Conservation (phyloP, 352 stramenopile genomes). For the Phytophthora idaei region DNA sequence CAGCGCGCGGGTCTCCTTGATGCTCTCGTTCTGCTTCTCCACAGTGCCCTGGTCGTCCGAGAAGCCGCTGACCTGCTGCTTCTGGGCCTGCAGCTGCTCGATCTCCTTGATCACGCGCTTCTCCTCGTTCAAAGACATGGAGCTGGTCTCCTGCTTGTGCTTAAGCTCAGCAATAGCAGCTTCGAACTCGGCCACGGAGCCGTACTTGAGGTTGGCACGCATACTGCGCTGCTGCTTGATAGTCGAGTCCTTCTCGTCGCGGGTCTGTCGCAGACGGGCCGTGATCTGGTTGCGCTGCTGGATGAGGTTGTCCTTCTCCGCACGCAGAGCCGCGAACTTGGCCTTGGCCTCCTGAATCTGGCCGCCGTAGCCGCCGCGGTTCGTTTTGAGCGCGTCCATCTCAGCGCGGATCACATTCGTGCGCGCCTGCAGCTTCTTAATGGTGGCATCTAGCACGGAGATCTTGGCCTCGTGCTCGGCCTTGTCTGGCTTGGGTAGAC, state of each 20-base stretch:
- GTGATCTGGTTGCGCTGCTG: constrained; percentile 83
- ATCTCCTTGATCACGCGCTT: constrained; percentile 99
- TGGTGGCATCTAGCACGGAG: constrained; percentile 83
- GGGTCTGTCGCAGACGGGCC: constrained; percentile 80
- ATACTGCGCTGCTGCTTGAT: constrained; percentile 72
- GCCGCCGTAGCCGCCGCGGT: constrained; percentile 81
- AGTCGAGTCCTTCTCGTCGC: constrained; percentile 82
- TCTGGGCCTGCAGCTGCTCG: constrained; percentile 89
- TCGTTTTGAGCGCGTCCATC: constrained; percentile 84
- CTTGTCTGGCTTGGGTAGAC: constrained; percentile 89
- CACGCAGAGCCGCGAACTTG: constrained; percentile 79
- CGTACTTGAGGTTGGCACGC: constrained; percentile 86
- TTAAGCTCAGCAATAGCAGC: constrained; percentile 90
- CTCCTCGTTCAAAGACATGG: constrained; percentile 96
- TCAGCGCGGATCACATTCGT: constrained; percentile 70
- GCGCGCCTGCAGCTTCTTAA: constrained; percentile 93
- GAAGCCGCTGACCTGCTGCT: constrained; percentile 87
- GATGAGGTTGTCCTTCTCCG: constrained; percentile 88
- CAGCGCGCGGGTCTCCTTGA: constrained; percentile 74
- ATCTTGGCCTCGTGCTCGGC: constrained; percentile 90
- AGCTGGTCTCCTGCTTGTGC: constrained; percentile 93
- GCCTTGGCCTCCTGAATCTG: constrained; percentile 91
- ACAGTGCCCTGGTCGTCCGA: constrained; percentile 82
- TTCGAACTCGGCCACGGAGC: constrained; percentile 90
- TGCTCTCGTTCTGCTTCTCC: constrained; percentile 80